Conservation (phyloP, 805 yeast genomes). For the Starmerella scarabaei region DNA sequence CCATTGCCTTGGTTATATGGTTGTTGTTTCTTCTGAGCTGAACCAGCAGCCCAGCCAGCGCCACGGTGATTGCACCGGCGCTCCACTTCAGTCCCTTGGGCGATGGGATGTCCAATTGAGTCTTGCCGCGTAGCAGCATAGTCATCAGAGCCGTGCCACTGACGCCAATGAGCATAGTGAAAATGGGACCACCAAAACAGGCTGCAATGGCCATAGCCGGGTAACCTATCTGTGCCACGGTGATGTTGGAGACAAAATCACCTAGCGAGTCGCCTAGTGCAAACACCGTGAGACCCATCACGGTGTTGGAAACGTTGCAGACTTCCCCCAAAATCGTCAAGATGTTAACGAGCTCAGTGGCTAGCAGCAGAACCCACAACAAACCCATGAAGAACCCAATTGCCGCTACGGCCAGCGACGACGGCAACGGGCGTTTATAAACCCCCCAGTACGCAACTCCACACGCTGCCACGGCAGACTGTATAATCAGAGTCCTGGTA, state of each 20-base stretch:
- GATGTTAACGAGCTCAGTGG: slow-evolving; percentile 54
- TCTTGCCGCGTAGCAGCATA: slow-evolving; percentile 20
- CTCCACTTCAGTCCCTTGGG: slow-evolving; percentile 31
- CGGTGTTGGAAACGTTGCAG: slow-evolving; percentile 55
- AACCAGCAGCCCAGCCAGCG: slow-evolving; percentile 30
- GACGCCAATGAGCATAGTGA: slow-evolving; percentile 65
- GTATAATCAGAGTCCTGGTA: background rate
- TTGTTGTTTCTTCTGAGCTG: slow-evolving; percentile 34
- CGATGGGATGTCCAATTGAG: slow-evolving; percentile 28
- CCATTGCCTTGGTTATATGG: slow-evolving; percentile 32
- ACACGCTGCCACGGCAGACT: background rate
- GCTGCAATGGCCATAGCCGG: slow-evolving; percentile 91
- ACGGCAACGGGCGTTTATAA: slow-evolving; percentile 5
- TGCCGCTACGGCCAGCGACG: slow-evolving; percentile 17
- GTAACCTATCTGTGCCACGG: slow-evolving; percentile 68
- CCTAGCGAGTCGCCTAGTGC: slow-evolving; percentile 91
- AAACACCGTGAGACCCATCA: slow-evolving; percentile 75
- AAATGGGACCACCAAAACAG: slow-evolving; percentile 83
- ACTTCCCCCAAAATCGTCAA: slow-evolving; percentile 49
- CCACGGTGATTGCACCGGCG: slow-evolving; percentile 31
- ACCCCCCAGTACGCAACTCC: slow-evolving; percentile 11
- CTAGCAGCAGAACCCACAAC: slow-evolving; percentile 54
- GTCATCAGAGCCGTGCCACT: slow-evolving; percentile 59
- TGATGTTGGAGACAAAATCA: slow-evolving; percentile 70
- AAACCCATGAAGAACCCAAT: slow-evolving; percentile 57